Evolutionary conservation across 106 monocot species (phyloP).

Genomic region (Platanthera zijinensis): DNA sequence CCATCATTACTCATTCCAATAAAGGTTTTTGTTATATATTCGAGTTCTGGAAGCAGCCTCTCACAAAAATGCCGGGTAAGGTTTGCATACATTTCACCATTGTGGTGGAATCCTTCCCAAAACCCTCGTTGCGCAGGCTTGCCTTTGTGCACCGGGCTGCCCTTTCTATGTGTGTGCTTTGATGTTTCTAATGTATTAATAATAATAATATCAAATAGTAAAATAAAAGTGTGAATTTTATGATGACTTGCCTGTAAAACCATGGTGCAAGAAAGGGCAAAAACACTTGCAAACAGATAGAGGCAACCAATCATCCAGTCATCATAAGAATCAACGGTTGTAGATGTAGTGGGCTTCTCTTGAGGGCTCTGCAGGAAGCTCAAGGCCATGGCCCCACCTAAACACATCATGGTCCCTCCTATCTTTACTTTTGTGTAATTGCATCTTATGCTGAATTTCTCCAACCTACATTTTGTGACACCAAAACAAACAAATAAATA

Average conservation of each 20-base stretch:
- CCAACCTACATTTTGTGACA: conserved; percentile 31
- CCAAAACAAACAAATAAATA: too few species aligned
- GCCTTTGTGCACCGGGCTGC: too few species aligned
- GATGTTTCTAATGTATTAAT: neutral
- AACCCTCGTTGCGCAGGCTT: too few species aligned
- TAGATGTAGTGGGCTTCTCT: neutral
- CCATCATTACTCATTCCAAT: too few species aligned
- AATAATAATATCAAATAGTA: neutral
- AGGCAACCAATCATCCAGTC: conserved; percentile 65
- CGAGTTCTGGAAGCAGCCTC: too few species aligned
- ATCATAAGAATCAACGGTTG: neutral
- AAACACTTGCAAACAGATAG: conserved; percentile 28
- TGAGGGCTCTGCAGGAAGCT: conserved; percentile 46
- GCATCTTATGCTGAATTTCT: conserved; percentile 56
- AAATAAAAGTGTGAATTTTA: neutral
- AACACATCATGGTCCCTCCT: conserved; percentile 48
- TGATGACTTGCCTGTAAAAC: conserved; percentile 40
- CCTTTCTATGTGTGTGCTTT: too few species aligned
- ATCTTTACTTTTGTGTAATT: conserved; percentile 38
- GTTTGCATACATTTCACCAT: too few species aligned
- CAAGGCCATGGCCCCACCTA: conserved; percentile 45
- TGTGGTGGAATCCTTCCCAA: too few species aligned
- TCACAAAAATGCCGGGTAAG: too few species aligned
- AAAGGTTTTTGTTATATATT: too few species aligned
- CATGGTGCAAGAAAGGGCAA: conserved; percentile 32